Base-by-base conservation (phyloP, 129 eudicot species). In the Arctium lappa region DNA sequence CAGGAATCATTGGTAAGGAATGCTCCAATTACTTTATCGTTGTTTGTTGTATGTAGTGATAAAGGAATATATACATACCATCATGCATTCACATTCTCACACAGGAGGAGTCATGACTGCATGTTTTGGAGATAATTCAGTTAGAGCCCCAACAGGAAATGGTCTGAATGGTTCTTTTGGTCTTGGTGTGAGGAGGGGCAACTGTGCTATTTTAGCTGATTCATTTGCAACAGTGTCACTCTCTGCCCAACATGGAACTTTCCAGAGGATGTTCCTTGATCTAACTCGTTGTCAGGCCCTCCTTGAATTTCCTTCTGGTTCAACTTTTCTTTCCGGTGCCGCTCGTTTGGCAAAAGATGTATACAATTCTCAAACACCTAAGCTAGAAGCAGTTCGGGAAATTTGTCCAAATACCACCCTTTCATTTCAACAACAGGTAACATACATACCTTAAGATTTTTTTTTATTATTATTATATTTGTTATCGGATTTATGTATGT, bases 401-500 rank as follows among this genome's bases (percentile, higher is more conserved):
- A 81, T 92, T 56, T 89, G 90, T 71, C 98, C 98, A 36, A 69
- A 74, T 42, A 88, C 93, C 72, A 85, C 91, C 65, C 78, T 94
- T 83, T 94, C 97, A 22, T 78, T 91, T 80, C 98, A 94, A 86
- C 98, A 94, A 86, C 98, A 94, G 98, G 97, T 94, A 81, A 22
- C 27, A 22, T 22, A 22, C 27, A 7, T 66, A 18, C 48, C 65
- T 69, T 36, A 34, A 56, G 9, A 63, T 18, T 63, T 63, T 8
- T 22, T 15, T 13, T 50, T n/a, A 53, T 15, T 4, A 7, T 16
- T 39, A 33, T 31, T 16, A 10, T 8, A 8, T 42, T 42, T 44
- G 15, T 44, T 44, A 44, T 44, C 56, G 12, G 56, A 42, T 42
- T 42, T 42, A 42, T 42, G 12, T 42, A 42, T 42, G 50, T 42